Conservation (phyloP, 1,284 basidiomycete genomes). For the Heterobasidion parviporum region DNA sequence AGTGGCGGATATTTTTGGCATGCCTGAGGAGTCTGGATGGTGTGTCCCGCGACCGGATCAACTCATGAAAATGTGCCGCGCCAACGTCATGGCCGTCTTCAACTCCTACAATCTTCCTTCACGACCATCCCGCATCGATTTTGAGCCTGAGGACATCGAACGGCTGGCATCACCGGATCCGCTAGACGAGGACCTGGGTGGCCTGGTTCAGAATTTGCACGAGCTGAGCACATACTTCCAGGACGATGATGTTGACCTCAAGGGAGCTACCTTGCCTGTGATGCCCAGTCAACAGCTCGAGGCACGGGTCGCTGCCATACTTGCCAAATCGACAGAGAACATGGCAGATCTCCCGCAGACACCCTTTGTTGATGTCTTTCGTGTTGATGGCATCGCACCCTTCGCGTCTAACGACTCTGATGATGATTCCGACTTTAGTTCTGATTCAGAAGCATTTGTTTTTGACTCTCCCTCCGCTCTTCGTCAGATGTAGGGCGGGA, state of each 20-base stretch:
- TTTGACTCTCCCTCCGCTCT: constrained; percentile 40
- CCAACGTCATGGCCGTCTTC: constrained; percentile 77
- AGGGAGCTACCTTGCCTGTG: constrained; percentile 17
- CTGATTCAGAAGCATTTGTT: constrained; percentile 61
- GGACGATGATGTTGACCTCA: constrained; percentile 28
- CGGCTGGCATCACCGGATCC: constrained; percentile 25
- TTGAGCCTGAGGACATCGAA: constrained; percentile 44
- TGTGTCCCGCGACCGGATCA: constrained; percentile 63
- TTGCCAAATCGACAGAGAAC: constrained; percentile 62
- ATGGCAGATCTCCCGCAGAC: constrained; percentile 55
- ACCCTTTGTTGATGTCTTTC: constrained; percentile 72
- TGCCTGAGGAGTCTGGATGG: constrained; percentile 81
- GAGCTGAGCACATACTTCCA: constrained; percentile 85
- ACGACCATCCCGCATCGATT: constrained; percentile 66
- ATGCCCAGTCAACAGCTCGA: constrained; percentile 55
- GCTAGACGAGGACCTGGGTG: constrained; percentile 66
- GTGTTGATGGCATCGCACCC: constrained; percentile 37
- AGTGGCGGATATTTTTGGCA: constrained; percentile 69
- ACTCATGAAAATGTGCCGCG: constrained; percentile 56
- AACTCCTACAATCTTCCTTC: constrained; percentile 72
- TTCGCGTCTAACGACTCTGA: constrained; percentile 28
- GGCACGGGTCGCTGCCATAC: constrained; percentile 70
- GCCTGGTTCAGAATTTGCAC: constrained; percentile 81
- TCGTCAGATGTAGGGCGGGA: constrained; percentile 4
- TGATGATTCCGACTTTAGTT: constrained; percentile 25